Conservation (phyloP, 306 rosid genomes). For the Sindora glabra region DNA sequence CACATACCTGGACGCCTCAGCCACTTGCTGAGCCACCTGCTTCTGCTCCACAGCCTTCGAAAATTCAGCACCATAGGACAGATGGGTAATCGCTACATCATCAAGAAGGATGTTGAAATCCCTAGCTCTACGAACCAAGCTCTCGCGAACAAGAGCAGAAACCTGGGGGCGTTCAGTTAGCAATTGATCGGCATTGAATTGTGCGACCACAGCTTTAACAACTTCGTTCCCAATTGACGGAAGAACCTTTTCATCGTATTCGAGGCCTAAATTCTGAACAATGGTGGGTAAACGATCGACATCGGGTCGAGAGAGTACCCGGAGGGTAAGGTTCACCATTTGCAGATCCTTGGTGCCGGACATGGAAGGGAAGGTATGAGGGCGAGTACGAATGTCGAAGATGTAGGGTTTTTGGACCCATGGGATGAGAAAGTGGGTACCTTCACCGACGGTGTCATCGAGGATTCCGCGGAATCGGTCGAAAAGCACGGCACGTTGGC, state of each 20-base stretch:
- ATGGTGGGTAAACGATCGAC: constrained; percentile 57
- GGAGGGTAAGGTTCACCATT: constrained; percentile 80
- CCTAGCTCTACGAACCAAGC: constrained; percentile 58
- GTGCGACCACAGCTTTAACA: constrained; percentile 79
- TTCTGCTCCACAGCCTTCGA: constrained; percentile 88
- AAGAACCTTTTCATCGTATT: constrained; percentile 92
- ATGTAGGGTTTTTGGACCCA: constrained; percentile 96
- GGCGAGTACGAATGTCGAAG: constrained; percentile 81
- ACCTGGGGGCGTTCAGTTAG: constrained; percentile 80
- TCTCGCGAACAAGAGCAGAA: constrained; percentile 78
- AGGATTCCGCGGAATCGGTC: constrained; percentile 87
- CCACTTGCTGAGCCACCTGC: constrained; percentile 98
- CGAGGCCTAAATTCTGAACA: constrained; percentile 80
- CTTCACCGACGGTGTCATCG: constrained; percentile 48
- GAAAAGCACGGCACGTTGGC: constrained; percentile 87
- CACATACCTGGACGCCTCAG: constrained; percentile 79
- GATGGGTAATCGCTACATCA: constrained; percentile 84
- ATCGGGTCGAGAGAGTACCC: constrained; percentile 85
- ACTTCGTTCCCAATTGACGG: constrained; percentile 93
- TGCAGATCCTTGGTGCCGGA: constrained; percentile 94
- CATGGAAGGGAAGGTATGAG: constrained; percentile 83
- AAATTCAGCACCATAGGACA: constrained; percentile 67
- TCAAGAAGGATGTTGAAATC: constrained; percentile 82
- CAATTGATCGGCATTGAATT: constrained; percentile 90
- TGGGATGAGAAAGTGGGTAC: constrained; percentile 82